These are phyloP conservation scores for Cladosporium sp. DNA, from an alignment of 2,329 filamentous ascomycete genomes.

Conservation along the genomic window DNA sequence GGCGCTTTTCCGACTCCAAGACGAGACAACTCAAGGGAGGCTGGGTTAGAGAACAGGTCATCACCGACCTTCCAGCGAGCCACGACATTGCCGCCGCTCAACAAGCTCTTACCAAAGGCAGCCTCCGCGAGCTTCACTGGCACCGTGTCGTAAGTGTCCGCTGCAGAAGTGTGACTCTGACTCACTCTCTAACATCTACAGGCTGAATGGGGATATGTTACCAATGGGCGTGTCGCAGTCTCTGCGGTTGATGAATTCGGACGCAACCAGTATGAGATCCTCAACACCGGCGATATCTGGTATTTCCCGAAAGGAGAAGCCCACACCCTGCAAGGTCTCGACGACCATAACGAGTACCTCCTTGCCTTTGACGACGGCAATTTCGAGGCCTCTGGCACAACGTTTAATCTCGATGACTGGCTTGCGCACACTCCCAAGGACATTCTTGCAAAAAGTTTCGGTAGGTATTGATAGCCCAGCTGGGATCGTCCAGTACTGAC, in stretches of 20 bases:
- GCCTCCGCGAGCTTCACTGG: slow-evolving; percentile 63
- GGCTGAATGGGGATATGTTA: slow-evolving; percentile 51
- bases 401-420: slow-evolving; percentile 70
- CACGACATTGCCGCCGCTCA: slow-evolving; percentile 65
- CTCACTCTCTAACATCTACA: no score
- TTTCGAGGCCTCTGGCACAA: slow-evolving; percentile 58
- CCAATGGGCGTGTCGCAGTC: slow-evolving; percentile 52
- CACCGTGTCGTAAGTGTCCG: no score
- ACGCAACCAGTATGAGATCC: slow-evolving; percentile 45
- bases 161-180: no score
- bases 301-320: slow-evolving; percentile 49
- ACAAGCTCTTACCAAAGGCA: slow-evolving; percentile 63
- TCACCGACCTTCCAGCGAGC: slow-evolving; percentile 62
- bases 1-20: slow-evolving; percentile 65
- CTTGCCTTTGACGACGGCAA: slow-evolving; percentile 64
- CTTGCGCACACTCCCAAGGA: slow-evolving; percentile 60
- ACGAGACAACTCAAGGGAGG: slow-evolving; percentile 59
- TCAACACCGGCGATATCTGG: slow-evolving; percentile 52
- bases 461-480: slow-evolving; percentile 21
- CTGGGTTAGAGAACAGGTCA: slow-evolving; percentile 63
- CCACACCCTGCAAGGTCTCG: slow-evolving; percentile 61
- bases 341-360: slow-evolving; percentile 64
- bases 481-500: no score
- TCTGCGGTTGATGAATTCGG: slow-evolving; percentile 51
- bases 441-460: slow-evolving; percentile 66